Conservation (phyloP, 2,329 filamentous ascomycete species). For the Sporothrix brunneoviolacea region DNA sequence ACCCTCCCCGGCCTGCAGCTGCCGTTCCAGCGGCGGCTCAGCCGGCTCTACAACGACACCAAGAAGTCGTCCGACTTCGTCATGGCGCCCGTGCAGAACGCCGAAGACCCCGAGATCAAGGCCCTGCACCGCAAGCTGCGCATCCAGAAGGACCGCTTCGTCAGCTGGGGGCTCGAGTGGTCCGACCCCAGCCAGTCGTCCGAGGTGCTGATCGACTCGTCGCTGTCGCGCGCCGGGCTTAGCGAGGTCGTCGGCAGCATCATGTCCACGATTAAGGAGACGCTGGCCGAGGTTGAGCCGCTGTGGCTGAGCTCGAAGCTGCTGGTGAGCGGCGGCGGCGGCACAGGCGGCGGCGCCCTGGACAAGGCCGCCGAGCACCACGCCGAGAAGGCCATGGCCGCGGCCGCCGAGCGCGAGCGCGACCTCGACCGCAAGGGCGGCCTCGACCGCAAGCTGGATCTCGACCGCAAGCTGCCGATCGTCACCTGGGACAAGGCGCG, state of each 20-base stretch:
- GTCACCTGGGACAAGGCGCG: conserved; percentile 63
- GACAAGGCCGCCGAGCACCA: conserved; percentile 2
- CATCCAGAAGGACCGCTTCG: conserved; percentile 72
- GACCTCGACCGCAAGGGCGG: conserved; percentile 12
- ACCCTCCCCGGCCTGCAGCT: conserved; percentile 46
- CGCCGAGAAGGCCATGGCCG: background rate
- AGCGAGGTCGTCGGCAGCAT: conserved; percentile 73
- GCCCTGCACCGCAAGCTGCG: conserved; percentile 67
- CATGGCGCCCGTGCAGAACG: conserved; percentile 55
- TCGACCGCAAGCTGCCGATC: conserved; percentile 50
- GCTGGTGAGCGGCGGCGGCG: conserved; percentile 21
- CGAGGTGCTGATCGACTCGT: conserved; percentile 61
- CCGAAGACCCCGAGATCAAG: conserved; percentile 62
- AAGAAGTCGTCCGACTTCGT: conserved; percentile 72
- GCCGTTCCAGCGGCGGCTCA: conserved; percentile 57
- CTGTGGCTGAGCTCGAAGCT: conserved; percentile 59
- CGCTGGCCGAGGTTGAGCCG: conserved; percentile 67
- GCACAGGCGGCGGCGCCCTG: background rate
- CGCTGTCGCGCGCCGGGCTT: conserved; percentile 64
- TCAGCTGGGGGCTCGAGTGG: conserved; percentile 78
- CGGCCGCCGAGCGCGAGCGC: background rate
- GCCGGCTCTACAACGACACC: conserved; percentile 72
- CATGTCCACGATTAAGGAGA: conserved; percentile 74
- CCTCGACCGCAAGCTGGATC: no score
- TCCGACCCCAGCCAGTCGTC: conserved; percentile 57